These are phyloP conservation scores for Acacia crassicarpa DNA, from an alignment of 306 rosid species.

Conservation along the genomic window DNA sequence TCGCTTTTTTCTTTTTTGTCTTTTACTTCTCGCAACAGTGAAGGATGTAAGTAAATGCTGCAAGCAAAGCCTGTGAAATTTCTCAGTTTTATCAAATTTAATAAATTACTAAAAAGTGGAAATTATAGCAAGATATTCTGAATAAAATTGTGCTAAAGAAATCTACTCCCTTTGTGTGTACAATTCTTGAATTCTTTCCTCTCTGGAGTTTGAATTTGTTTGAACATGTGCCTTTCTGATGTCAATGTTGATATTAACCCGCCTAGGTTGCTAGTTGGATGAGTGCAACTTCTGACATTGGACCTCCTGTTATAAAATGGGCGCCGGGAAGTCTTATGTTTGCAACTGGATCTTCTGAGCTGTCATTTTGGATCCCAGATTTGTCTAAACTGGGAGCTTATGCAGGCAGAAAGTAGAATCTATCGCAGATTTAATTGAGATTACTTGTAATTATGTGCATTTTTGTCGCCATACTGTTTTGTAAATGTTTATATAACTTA, in stretches of 20 bases:
- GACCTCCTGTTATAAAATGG: conserved; percentile 92
- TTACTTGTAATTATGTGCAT: background rate
- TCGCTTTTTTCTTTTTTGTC: background rate
- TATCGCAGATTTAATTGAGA: background rate
- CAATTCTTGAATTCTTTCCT: background rate
- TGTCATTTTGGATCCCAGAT: conserved; percentile 94
- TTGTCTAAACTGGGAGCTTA: conserved; percentile 86
- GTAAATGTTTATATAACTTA: background rate
- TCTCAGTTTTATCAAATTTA: background rate
- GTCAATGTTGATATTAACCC: conserved; percentile 19
- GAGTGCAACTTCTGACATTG: conserved; percentile 76
- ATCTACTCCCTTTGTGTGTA: background rate
- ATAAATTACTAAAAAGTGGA: background rate
- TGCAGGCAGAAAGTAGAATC: conserved; percentile 31
- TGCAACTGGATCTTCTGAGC: conserved; percentile 86
- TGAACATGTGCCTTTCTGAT: background rate
- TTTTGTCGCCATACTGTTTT: background rate
- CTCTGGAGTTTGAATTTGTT: background rate
- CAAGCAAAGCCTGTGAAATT: background rate
- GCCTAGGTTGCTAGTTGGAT: conserved; percentile 89
- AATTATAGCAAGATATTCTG: background rate
- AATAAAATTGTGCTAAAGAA: background rate
- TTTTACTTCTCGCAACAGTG: no score
- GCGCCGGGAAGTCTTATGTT: conserved; percentile 95
- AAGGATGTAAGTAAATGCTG: background rate